Evolutionary conservation across 2,329 filamentous ascomycete genomes (phyloP), one percentile per base, ranked within the genome.

Genomic region (Helminthosporium solani): DNA sequence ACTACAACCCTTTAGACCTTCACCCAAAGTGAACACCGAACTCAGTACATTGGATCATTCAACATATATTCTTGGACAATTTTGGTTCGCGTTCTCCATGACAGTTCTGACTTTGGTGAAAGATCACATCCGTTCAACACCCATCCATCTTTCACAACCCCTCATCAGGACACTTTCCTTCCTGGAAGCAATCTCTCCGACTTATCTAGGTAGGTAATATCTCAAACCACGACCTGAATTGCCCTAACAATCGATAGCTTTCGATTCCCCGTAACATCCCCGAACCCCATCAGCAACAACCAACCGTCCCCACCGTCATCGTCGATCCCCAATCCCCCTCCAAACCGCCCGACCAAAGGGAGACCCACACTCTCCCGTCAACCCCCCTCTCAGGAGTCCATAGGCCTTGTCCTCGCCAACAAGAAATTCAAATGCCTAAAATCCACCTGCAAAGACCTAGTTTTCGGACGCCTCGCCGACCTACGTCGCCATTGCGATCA

Each of bases 381-480:
- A 27, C 12, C 28, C 28, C 28, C 9, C 6, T 12, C 9, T 12
- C 28, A 31, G 4, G 28, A 31, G 14, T 12, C 48, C 2, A 61
- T 63, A 11, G 65, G 63, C n/a, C 47, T 58, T 33, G 56, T 67
- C 8, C 58, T 64, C 2, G 39, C 42, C 2, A 42, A 51, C 30
- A 56, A 58, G 1, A 56, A 46, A 18, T 64, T 67, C 46, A 49
- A 50, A n/a, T 68, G 66, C 40, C 25, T 54, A 2, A 40, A 56
- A 2, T 7, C 47, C 7, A 19, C 38, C 0, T 68, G 66, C 34
- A 19, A 35, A 5, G 47, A 52, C 11, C 27, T 57, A 3, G 53
- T 41, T 1, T 69, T 68, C 28, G 59, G 58, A 7, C 57, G 66
- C 2, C 57, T 61, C 12, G 66, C 66, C 1, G 66, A 69, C 37